Evolutionary conservation across 176 grass and related monocot genomes (phyloP).

Genomic region (Saccharum officinarum): DNA sequence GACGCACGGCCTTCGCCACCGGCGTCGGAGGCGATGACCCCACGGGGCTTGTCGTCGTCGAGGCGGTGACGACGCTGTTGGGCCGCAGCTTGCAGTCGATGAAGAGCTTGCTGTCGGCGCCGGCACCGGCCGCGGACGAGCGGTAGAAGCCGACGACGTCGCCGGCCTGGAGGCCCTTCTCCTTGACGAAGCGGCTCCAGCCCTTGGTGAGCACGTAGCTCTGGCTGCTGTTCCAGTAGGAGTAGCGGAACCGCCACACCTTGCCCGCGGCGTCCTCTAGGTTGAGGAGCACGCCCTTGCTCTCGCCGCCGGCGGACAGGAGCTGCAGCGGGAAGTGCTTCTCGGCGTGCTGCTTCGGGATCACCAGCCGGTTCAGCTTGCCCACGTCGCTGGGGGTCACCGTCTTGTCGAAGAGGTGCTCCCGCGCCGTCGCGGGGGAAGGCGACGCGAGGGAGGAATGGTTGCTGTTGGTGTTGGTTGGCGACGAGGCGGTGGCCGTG

Average conservation of each 20-base stretch:
- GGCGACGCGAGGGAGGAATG: background rate
- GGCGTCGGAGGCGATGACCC: background rate
- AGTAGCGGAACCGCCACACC: slow-evolving; percentile 94
- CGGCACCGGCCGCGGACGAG: background rate
- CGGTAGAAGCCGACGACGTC: slow-evolving; percentile 74
- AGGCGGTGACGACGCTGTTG: background rate
- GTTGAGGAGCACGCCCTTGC: slow-evolving; percentile 81
- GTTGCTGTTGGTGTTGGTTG: background rate
- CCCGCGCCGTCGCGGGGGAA: slow-evolving; percentile 19
- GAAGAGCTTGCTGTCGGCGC: slow-evolving; percentile 54
- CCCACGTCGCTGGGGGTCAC: slow-evolving; percentile 96
- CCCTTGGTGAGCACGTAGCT: slow-evolving; percentile 99
- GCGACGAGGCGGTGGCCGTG: background rate
- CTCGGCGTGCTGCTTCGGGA: slow-evolving; percentile 94
- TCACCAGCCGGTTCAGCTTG: slow-evolving; percentile 90
- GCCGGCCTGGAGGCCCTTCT: slow-evolving; percentile 72
- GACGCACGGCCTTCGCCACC: slow-evolving; percentile 29
- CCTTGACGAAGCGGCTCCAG: slow-evolving; percentile 97
- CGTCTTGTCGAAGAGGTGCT: slow-evolving; percentile 92
- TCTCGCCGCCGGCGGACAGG: background rate
- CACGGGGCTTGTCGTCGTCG: background rate
- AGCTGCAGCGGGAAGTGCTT: slow-evolving; percentile 80
- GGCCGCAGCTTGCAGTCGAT: slow-evolving; percentile 59
- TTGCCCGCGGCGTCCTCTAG: slow-evolving; percentile 80
- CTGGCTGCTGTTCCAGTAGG: slow-evolving; percentile 99